Evolutionary conservation across 129 eudicot species (phyloP), one percentile per base, ranked within the genome.

Genomic region (Lactuca saligna): DNA sequence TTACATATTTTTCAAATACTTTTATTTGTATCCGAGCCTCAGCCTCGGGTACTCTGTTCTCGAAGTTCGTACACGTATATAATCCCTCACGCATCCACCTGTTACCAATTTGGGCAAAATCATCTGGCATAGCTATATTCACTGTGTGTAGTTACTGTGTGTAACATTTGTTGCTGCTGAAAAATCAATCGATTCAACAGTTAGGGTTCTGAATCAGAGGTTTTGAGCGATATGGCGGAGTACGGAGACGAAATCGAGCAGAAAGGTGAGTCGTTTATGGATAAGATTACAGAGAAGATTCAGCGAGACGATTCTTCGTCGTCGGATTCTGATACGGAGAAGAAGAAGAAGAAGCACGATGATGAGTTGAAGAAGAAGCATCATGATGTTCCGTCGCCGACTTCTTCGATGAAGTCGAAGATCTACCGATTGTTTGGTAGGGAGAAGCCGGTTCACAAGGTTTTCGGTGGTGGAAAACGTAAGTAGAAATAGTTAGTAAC

Each of bases 391-490:
- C 53, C 83, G 6, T 65, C 71, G 7, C 42, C 85, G 17, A 11
- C 80, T 13, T 79, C 68, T 11, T 66, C 66, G 7, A 80, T 69
- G 80, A 80, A 70, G 31, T 75, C 80, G 15, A 74, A 75, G 76
- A 69, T 68, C 64, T 57, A 74, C 54, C 58, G 72, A 38, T 64
- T 79, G 80, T 74, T 79, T 34, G 83, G 80, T 17, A 68, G 79
- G 63, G 78, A 79, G 72, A 67, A 79, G 57, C 83, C 79, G 1
- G 75, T 79, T 60, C 75, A 78, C 37, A 78, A 86, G 75, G 89
- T 86, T 29, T 83, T 91, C 38, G 97, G 96, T 39, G 97, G 96
- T 20, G 97, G 97, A 56, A 88, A 88, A 81, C 95, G 96, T 92
- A 81, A 41, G 88, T 13, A 25, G 33, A 66, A 67, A n/a, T n/a